A percentile compares a stretch with the other conserved stretches of the same genome.
phyloP scores from a whole-genome alignment of 2,329 filamentous ascomycete species.

The Paraphaeosphaeria minitans region DNA sequence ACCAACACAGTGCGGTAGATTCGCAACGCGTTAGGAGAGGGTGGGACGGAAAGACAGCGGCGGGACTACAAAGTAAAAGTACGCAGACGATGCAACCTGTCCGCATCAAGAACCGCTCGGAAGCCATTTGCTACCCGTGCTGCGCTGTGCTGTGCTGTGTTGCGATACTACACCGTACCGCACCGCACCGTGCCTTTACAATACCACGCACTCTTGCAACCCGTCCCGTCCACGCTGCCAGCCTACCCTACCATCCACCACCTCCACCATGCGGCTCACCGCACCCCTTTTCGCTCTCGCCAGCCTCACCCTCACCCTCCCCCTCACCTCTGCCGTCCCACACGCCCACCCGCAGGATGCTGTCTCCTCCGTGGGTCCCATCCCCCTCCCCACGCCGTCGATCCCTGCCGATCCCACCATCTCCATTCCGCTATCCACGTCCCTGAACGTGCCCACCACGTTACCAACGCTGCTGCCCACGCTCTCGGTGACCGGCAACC shows the following conservation, averaged over 20 bases:
- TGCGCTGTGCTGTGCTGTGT: neutral
- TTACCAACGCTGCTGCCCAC: conserved; percentile 6
- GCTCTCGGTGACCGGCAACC: neutral
- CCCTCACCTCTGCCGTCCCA: conserved; percentile 16
- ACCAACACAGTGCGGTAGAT: neutral
- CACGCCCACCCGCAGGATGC: conserved; percentile 18
- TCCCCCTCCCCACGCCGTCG: conserved; percentile 1
- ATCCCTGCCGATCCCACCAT: conserved; percentile 18
- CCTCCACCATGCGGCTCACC: neutral
- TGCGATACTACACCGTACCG: neutral
- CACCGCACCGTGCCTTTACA: too few species aligned
- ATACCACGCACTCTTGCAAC: neutral
- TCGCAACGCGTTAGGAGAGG: neutral
- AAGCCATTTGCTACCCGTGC: too few species aligned
- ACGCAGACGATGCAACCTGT: neutral
- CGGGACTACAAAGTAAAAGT: neutral
- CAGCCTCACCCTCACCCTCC: neutral
- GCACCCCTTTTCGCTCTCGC: conserved; percentile 6
- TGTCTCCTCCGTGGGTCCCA: conserved; percentile 1
- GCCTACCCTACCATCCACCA: neutral
- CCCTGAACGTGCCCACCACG: conserved; percentile 27
- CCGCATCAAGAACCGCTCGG: conserved; percentile 7
- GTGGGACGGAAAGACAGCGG: neutral
- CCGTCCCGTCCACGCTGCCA: neutral
- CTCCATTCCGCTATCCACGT: conserved; percentile 21